phyloP scores from a whole-genome alignment of 148 eudicot genomes.

The Amaranthus hypochondriacus region DNA sequence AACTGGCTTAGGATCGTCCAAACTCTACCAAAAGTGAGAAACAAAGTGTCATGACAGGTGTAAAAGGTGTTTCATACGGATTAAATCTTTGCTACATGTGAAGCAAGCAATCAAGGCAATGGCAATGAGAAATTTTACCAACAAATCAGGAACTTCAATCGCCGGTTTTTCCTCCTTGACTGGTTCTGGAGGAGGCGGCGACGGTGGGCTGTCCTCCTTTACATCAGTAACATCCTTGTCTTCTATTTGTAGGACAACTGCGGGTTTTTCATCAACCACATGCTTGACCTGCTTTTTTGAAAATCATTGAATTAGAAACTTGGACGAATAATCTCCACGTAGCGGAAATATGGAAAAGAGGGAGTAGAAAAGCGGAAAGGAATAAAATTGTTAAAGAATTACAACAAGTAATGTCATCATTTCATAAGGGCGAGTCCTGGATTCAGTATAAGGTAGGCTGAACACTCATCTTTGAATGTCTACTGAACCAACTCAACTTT shows the following conservation, averaged over 20 bases:
- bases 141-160: constrained; percentile 71
- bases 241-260: constrained; percentile 58
- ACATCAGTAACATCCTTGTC: constrained; percentile 52
- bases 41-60: background rate
- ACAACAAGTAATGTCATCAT: background rate
- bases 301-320: constrained; percentile 16
- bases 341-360: background rate
- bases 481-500: no score
- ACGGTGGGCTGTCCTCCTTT: constrained; percentile 51
- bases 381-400: background rate
- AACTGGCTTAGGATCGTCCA: constrained; percentile 64
- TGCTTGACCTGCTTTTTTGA: constrained; percentile 40
- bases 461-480: no score
- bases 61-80: constrained; percentile 2
- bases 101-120: background rate
- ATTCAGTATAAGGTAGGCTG: no score
- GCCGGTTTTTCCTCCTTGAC: constrained; percentile 63
- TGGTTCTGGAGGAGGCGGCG: constrained; percentile 62
- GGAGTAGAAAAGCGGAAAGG: background rate
- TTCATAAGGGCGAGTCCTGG: no score
- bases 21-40: constrained; percentile 36
- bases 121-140: constrained; percentile 44
- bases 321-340: background rate
- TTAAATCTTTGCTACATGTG: background rate
- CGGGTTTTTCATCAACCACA: constrained; percentile 49